Base-by-base conservation (phyloP, 805 yeast species). In the Nakazawaea siamensis region DNA sequence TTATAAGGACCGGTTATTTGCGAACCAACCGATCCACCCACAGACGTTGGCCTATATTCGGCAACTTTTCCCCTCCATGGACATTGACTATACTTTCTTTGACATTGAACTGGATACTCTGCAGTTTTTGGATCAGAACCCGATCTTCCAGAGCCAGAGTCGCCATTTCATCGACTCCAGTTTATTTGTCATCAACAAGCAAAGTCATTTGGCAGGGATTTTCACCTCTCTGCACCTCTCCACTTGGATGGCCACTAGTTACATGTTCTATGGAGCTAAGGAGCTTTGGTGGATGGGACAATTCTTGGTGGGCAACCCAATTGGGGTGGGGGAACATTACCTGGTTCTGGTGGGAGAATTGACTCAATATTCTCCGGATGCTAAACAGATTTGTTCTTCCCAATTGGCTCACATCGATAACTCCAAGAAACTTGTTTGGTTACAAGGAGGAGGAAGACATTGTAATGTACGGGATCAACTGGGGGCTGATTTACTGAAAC, bases 211-310 rank as follows among this genome's bases (percentile, higher is more conserved):
- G 34, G 56, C 63, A 38, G 68, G 77, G 2, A 48, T 70, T 3
- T 42, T 75, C 18, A 54, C 66, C 38, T 60, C 76, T 3, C 52
- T 59, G 9, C 46, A 55, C 12, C 50, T 68, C 20, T 59, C 67
- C 16, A 53, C 62, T 1, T 61, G 71, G 3, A 68, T 76, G n/a
- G 29, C 41, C n/a, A 42, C 48, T 20, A n/a, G 25, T 11, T n/a
- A 12, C 10, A 30, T 39, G 13, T 66, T 79, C 8, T 80, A 82
- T 66, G 90, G 92, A 26, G 92, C 82, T 42, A 82, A 82, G 45
- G 92, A 82, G 50, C 59, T 81, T 43, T 75, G 80, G 47, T 80
- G 90, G 90, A 48, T 82, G 24, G 84, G 83, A 2, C 71, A 76
- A 51, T 63, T 69, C 32, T 57, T 68, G 23, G 62, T 69, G 25